These are phyloP conservation scores for Ramichloridium luteum DNA, from an alignment of 2,329 filamentous ascomycete genomes.

Conservation along the genomic window DNA sequence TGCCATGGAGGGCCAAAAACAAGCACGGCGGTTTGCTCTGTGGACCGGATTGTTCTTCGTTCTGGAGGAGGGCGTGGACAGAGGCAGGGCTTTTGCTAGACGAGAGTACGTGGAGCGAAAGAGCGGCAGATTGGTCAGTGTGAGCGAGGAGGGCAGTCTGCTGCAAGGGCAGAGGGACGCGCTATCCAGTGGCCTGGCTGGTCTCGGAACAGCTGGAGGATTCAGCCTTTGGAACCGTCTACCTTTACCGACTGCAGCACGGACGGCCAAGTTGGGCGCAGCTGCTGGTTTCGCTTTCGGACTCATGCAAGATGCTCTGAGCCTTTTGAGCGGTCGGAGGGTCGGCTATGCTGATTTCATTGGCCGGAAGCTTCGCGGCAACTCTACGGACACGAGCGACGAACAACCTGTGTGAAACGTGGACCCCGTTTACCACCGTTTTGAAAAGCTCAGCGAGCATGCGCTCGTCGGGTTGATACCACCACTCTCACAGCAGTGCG, in stretches of 20 bases:
- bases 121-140: constrained; percentile 29
- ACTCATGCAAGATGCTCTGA: constrained; percentile 63
- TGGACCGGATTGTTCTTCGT: constrained; percentile 68
- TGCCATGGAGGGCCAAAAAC: constrained; percentile 62
- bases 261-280: constrained; percentile 67
- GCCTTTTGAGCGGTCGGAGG: constrained; percentile 55
- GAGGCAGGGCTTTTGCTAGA: constrained; percentile 44
- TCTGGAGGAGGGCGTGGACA: constrained; percentile 76
- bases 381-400: no score
- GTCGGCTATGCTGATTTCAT: constrained; percentile 62
- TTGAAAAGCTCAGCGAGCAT: no score
- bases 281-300: constrained; percentile 71
- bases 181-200: constrained; percentile 68
- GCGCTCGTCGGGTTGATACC: no score
- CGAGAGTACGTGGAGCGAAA: constrained; percentile 34
- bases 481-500: no score
- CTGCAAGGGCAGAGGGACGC: constrained; percentile 49
- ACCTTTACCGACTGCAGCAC: constrained; percentile 48
- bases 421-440: no score
- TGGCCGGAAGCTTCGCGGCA: no score
- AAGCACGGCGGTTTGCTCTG: constrained; percentile 56
- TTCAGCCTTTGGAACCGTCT: constrained; percentile 82
- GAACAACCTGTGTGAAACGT: no score
- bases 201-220: constrained; percentile 68
- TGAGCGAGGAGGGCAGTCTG: constrained; percentile 26